Evolutionary conservation across 257 asterid genomes (phyloP), one percentile per base, ranked within the genome.

Genomic region (Petunia axillaris): DNA sequence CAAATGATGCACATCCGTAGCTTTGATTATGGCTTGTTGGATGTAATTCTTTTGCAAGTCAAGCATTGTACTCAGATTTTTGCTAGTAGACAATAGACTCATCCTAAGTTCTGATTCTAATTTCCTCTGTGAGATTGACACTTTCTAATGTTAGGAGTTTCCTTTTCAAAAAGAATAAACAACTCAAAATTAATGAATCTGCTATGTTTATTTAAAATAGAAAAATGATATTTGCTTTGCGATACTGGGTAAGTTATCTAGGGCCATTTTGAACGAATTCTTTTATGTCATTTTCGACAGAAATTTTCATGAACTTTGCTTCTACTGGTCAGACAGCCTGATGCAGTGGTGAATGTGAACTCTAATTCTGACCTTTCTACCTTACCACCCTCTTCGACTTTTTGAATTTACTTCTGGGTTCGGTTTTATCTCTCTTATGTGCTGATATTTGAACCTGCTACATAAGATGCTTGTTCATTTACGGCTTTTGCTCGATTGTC

Each of bases 281-380:
- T 70, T 59, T 46, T 44, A 9, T 46, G 76, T 70, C 57, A 70
- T 46, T 70, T 70, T 46, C 9, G 37, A 9, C 16, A 44, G 5
- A 37, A 44, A 46, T 6, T 65, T 50, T 46, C 35, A 35, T 35
- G 77, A 35, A 11, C 60, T 50, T 71, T 25, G 50, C 43, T 50
- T 71, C 77, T 71, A 70, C 43, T 50, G 44, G 44, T 50, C 54
- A 11, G 59, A 48, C 77, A 71, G 62, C 44, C 60, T 71, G 60
- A 71, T 48, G 77, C 35, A n/a, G 39, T 41, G 50, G 60, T 71
- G 25, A 35, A 48, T 71, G 62, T 50, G 60, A 71, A 35, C 77
- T 71, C 7, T 35, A 35, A 71, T 71, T 35, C 62, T 50, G 43
- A 25, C 35, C 53, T 48, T 48, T 50, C 62, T 71, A 35, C 60